A percentile compares a stretch with the other conserved stretches of the same genome.
These are phyloP conservation scores for Didymella lethalis DNA, from an alignment of 2,329 filamentous ascomycete species.

Conservation along the genomic window DNA sequence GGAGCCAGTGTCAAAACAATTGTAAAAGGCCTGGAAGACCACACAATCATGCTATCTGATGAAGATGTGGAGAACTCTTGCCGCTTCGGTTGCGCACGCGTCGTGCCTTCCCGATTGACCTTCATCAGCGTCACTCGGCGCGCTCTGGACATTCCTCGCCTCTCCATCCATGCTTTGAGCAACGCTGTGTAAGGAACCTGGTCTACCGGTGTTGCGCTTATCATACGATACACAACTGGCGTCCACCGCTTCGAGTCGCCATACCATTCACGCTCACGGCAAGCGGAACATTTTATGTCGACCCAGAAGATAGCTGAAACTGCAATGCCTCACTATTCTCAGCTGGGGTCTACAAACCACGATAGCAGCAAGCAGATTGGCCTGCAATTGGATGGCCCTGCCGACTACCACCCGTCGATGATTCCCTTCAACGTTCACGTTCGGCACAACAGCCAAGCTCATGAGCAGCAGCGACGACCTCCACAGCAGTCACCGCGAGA, in stretches of 20 bases:
- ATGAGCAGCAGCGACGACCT: constrained; percentile 3
- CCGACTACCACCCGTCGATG: constrained; percentile 9
- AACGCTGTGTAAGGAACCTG: background rate
- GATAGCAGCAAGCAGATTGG: background rate
- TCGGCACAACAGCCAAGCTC: background rate
- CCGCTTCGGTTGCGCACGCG: background rate
- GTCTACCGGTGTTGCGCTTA: background rate
- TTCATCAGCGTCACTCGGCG: background rate
- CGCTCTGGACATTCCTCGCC: too few species aligned
- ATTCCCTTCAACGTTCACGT: background rate
- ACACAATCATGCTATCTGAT: background rate
- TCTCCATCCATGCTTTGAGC: background rate
- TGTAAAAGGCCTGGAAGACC: background rate
- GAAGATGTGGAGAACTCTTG: background rate
- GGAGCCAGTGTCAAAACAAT: background rate
- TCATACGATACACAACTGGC: background rate
- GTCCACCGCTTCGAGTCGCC: background rate
- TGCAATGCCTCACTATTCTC: background rate
- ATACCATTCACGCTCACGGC: background rate
- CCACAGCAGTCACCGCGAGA: background rate
- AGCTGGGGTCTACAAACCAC: background rate
- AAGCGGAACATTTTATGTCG: background rate
- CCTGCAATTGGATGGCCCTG: constrained; percentile 15
- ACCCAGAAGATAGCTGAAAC: background rate
- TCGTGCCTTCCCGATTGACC: background rate